Evolutionary conservation across 495 filamentous ascomycete species (phyloP), one percentile per base, ranked within the genome.

Genomic region (Pyrenula aspistea): DNA sequence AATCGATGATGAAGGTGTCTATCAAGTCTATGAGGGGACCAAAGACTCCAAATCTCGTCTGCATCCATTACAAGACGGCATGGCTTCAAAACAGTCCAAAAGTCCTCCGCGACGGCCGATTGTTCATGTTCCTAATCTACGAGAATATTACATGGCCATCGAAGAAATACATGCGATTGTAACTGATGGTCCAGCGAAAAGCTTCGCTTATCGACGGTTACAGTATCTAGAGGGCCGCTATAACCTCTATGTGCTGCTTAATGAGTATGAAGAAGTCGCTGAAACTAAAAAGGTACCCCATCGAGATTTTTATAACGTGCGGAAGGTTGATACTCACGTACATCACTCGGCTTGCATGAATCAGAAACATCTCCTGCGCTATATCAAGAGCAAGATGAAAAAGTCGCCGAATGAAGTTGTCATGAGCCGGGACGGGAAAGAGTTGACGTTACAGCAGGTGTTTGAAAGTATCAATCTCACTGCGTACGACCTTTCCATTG

Each of bases 281-380:
- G 94, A 97, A 77, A 95, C 88, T 71, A 98, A 98, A 71, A 88
- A 83, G 64, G 94, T 97, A 10, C 93, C 93, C 23, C 93, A 98
- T 68, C 81, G 93, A 72, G 93, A 98, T 69, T 98, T 98, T 64
- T 98, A 98, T 73, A 98, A 98, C 65, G 93, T 98, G 53, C 80
- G 93, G 59, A 98, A 98, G 69, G 94, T 98, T 22, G 93, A 98
- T 69, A 98, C 93, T 12, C 93, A 98, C 77, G 93, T 98, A 58
- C 93, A 98, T 68, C 93, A 98, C 68, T 98, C 93, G 2, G 94
- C 93, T 47, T 97, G 94, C 68, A 98, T 98, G 93, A 98, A 97
- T 68, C 93, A 97, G 73, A 98, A 98, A 65, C 93, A 98, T 77
- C 74, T 98, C 49, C 77, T 98, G 58, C 87, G 93, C 47, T 98